phyloP scores from a whole-genome alignment of 345 rosid species.

The Camelina laxa region DNA sequence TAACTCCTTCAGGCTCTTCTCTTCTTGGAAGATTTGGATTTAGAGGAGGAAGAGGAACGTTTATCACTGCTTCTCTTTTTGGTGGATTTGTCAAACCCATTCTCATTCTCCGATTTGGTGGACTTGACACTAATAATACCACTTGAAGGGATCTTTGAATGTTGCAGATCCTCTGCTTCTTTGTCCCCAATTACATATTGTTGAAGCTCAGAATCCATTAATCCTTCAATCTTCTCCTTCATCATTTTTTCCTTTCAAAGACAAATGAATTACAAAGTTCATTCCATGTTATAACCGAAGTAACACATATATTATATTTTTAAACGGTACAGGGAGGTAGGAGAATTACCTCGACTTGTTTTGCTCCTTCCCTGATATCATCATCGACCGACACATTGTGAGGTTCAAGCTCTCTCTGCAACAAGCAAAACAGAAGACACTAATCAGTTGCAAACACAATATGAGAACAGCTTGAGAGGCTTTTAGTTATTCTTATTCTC shows the following conservation, averaged over 20 bases:
- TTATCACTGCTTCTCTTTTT: constrained; percentile 65
- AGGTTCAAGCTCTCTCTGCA: constrained; percentile 70
- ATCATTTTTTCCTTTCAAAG: constrained; percentile 58
- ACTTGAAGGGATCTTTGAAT: constrained; percentile 56
- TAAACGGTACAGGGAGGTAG: neutral
- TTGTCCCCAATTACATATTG: constrained; percentile 67
- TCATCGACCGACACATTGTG: constrained; percentile 74
- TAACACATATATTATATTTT: constrained; percentile 1
- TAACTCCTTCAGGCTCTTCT: constrained; percentile 46
- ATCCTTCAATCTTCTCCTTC: constrained; percentile 59
- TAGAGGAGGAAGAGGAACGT: constrained; percentile 40
- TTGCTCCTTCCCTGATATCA: constrained; percentile 83
- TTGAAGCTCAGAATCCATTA: constrained; percentile 59
- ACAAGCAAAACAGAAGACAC: constrained; percentile 17
- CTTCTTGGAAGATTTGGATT: constrained; percentile 66
- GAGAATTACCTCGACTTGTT: constrained; percentile 72
- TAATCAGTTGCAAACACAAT: constrained; percentile 11
- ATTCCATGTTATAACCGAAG: constrained; percentile 53
- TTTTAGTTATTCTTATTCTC: constrained; percentile 8
- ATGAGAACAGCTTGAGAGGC: neutral
- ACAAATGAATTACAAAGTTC: constrained; percentile 48
- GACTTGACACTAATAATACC: constrained; percentile 68
- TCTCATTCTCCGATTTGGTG: constrained; percentile 32
- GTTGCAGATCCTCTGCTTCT: constrained; percentile 70
- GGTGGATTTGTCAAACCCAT: constrained; percentile 46